Conservation (phyloP, 2,329 filamentous ascomycete species). For the Periconia sp. region DNA sequence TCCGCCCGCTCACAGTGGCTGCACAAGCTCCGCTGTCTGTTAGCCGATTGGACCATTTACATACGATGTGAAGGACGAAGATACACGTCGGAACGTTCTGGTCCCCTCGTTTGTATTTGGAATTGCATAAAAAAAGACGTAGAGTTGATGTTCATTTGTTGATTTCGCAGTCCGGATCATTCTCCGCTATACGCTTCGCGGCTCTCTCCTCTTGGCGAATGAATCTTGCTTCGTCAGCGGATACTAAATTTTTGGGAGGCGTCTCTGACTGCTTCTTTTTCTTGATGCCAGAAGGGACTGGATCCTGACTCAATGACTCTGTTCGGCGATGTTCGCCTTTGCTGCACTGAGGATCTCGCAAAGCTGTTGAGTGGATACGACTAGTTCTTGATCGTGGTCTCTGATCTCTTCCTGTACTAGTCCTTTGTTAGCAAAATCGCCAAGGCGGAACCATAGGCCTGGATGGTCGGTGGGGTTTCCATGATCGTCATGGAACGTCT, state of each 20-base stretch:
- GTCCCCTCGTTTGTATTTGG: too few relatives aligned
- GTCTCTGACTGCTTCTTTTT: constrained; percentile 16
- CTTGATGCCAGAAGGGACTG: constrained; percentile 6
- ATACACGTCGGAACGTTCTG: too few relatives aligned
- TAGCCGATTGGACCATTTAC: too few relatives aligned
- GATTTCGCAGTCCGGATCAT: too few relatives aligned
- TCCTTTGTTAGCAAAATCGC: constrained; percentile 19
- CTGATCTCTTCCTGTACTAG: constrained; percentile 13
- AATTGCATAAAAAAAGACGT: too few relatives aligned
- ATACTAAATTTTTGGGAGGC: constrained; percentile 14
- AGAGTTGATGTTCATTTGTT: too few relatives aligned
- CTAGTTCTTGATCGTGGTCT: constrained; percentile 10
- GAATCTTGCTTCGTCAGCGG: constrained; percentile 12
- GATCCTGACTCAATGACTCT: constrained; percentile 1
- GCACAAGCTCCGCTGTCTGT: too few relatives aligned
- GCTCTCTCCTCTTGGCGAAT: constrained; percentile 12
- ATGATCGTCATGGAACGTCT: constrained; percentile 28
- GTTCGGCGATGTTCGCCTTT: constrained; percentile 1
- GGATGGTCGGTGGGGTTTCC: constrained; percentile 15
- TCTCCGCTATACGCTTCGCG: constrained; percentile 12
- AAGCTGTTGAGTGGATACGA: constrained; percentile 13
- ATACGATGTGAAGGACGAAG: too few relatives aligned
- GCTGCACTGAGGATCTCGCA: constrained; percentile 11
- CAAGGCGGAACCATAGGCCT: constrained; percentile 16
- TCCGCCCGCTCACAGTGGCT: too few relatives aligned